phyloP scores from a whole-genome alignment of 306 rosid genomes.

The Trifolium dubium region DNA sequence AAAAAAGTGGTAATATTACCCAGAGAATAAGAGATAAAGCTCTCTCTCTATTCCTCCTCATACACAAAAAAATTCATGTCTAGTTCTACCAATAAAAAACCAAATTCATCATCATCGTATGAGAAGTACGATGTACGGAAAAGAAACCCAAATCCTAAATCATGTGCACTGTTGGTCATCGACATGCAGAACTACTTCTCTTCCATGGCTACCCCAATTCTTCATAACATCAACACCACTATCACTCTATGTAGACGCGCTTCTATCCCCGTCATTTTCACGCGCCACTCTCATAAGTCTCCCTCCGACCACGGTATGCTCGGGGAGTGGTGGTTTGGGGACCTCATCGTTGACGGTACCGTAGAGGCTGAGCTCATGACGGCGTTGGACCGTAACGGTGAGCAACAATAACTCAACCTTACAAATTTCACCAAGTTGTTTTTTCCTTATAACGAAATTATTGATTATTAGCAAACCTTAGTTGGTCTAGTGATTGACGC shows the following conservation, averaged over 20 bases:
- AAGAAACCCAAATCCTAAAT: conserved; percentile 59
- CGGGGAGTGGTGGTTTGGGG: conserved; percentile 73
- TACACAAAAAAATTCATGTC: neutral
- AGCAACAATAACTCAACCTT: neutral
- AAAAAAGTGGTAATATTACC: no score
- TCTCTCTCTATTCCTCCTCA: no score
- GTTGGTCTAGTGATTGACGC: no score
- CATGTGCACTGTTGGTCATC: conserved; percentile 62
- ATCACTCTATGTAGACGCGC: conserved; percentile 64
- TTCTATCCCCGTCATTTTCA: conserved; percentile 70
- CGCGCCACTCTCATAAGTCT: conserved; percentile 70
- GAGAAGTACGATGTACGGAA: conserved; percentile 57
- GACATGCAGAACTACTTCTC: conserved; percentile 70
- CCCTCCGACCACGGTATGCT: conserved; percentile 59
- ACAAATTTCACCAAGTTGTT: neutral
- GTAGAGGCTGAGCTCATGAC: conserved; percentile 55
- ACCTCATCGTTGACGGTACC: conserved; percentile 63
- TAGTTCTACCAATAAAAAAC: neutral
- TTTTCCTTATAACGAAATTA: no score
- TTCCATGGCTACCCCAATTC: conserved; percentile 58
- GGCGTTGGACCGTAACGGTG: conserved; percentile 40
- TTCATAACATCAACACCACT: conserved; percentile 60
- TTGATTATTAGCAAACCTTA: no score
- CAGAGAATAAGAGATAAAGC: no score
- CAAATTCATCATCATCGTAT: conserved; percentile 41